Evolutionary conservation across 208 protist genomes (phyloP), one percentile per base, ranked within the genome.

Genomic region (Leishmania lainsoni): DNA sequence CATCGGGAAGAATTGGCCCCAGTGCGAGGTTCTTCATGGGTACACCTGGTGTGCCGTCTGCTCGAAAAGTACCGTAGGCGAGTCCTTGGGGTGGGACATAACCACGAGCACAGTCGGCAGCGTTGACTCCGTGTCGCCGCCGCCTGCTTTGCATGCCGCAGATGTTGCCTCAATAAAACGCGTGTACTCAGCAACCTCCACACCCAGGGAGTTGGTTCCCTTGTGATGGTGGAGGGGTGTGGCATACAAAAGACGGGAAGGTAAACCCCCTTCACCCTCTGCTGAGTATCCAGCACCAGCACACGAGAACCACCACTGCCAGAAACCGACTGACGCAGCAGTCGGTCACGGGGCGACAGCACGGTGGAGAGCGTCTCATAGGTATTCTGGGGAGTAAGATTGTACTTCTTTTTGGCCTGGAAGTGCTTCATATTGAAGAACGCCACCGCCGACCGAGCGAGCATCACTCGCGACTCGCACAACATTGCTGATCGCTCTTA

Each of bases 341-440:
- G 83, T 9, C 91, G 84, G 77, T 97, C 94, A 16, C 86, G 61
- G 0, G 88, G 87, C 61, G 81, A 76, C 48, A 97, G 83, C 16
- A 72, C 80, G 2, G 80, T 86, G 72, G 74, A 75, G 54, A 97
- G 88, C 3, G 89, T 78, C 12, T 81, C 63, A 42, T 74, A 54
- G 10, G 88, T 66, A 58, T 84, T 94, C 3, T 78, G 69, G 3
- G 92, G 89, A 0, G 82, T 90, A 14, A 97, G 63, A 0, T n/a
- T 10, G n/a, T 85, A 75, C 78, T 91, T 93, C 39, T 94, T 81
- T 42, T 89, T 87, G 17, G 82, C 65, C 48, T 90, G 90, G 63
- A 97, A 97, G 75, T 87, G 87, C 72, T 96, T 97, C 69, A 94
- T 91, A 78, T 87, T 95, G 68, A 97, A 97, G 54, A 91, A 87